Conservation (phyloP, 805 yeast species). For the Monosporozyma aerobia region DNA sequence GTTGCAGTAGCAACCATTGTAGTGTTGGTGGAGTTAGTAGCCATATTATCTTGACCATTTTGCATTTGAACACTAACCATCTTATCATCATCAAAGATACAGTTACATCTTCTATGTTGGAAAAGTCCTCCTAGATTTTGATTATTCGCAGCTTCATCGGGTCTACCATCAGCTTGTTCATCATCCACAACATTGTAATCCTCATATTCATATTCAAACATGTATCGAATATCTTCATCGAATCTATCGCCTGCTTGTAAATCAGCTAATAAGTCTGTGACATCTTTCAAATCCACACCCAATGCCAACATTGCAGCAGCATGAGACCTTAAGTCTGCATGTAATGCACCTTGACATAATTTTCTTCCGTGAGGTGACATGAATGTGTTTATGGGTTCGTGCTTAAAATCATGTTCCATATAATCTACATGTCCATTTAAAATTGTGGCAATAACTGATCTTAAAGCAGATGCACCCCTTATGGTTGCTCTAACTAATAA, state of each 20-base stretch:
- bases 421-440: slow-evolving; percentile 40
- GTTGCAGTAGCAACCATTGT: background rate
- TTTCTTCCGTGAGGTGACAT: slow-evolving; percentile 61
- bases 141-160: background rate
- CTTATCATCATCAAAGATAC: slow-evolving; percentile 32
- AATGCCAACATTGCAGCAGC: slow-evolving; percentile 46
- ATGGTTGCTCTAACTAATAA: slow-evolving; percentile 39
- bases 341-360: slow-evolving; percentile 49
- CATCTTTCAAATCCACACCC: slow-evolving; percentile 39
- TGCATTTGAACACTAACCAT: slow-evolving; percentile 5
- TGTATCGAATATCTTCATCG: slow-evolving; percentile 59
- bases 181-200: slow-evolving; percentile 29
- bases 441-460: slow-evolving; percentile 53
- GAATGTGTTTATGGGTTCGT: slow-evolving; percentile 50
- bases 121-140: background rate
- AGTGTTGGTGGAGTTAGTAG: background rate
- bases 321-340: slow-evolving; percentile 48
- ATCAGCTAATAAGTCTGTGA: slow-evolving; percentile 45
- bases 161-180: slow-evolving; percentile 15
- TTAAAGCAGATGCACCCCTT: slow-evolving; percentile 54
- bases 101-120: slow-evolving; percentile 26
- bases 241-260: slow-evolving; percentile 53
- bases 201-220: slow-evolving; percentile 48
- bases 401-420: slow-evolving; percentile 46
- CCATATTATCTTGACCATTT: background rate